Evolutionary conservation across 306 rosid genomes (phyloP), one percentile per base, ranked within the genome.

Genomic region (Mimosa pudica): DNA sequence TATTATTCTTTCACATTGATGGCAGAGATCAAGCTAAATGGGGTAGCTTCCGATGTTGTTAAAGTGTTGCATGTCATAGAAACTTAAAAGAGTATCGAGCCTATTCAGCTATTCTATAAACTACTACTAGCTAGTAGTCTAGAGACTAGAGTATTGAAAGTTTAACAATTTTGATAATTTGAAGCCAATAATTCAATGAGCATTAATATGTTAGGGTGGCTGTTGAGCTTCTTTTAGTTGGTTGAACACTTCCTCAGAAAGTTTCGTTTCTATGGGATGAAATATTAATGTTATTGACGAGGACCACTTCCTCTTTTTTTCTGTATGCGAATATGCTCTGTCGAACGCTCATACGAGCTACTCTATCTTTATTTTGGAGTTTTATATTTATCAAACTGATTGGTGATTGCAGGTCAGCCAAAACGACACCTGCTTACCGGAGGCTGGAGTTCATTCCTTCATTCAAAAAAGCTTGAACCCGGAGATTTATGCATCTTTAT

Each of bases 381-480:
- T 76, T 63, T 54, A 41, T 82, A 7, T 77, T 57, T 48, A 60
- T 67, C 6, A 57, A 61, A 82, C 33, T 72, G 77, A 80, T 76
- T 86, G 81, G 24, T 72, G 77, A 80, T 76, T 86, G 81, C 87
- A 93, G 98, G 92, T 78, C 82, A 88, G 66, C 90, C 96, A 9
- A 91, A 73, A 86, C 81, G 91, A 73, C 94, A 93, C 83, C 81
- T 91, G 83, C 87, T 93, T 76, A 93, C 97, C 9, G 85, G 87
- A 73, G 94, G 94, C 41, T 93, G 94, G 98, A 93, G 89, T 84
- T 83, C 82, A 49, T 93, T 93, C 66, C 86, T 89, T 6, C 82
- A 81, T 57, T 70, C 93, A 33, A 93, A 91, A 81, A 91, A 83
- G 58, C 94, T 91, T 74, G 80, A 57, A 79, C 78, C 93, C 30